Evolutionary conservation across 192 early-diverging fungal species (phyloP).

Genomic region (Coemansia umbellata): DNA sequence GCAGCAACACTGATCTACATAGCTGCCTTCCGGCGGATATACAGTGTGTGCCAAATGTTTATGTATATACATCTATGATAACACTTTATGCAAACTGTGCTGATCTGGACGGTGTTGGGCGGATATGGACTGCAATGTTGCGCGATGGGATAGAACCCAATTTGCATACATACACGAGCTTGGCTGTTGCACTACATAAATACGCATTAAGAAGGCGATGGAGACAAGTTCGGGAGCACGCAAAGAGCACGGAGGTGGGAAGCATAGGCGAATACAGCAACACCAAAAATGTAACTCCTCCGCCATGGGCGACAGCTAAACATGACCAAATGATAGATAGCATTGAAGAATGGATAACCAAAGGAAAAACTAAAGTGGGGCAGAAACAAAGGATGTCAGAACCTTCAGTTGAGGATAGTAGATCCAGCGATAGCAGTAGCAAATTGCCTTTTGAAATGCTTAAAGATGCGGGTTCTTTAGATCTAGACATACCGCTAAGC

Average conservation of each 20-base stretch:
- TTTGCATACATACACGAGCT: conserved; percentile 39
- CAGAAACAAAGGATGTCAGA: background rate
- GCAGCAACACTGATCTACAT: background rate
- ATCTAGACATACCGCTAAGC: conserved; percentile 33
- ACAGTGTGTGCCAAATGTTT: conserved; percentile 45
- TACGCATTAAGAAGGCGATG: conserved; percentile 36
- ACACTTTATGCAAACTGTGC: conserved; percentile 33
- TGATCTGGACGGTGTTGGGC: conserved; percentile 16
- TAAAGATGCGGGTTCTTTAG: background rate
- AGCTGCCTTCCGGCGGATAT: conserved; percentile 20
- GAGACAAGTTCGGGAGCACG: conserved; percentile 8
- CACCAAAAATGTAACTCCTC: background rate
- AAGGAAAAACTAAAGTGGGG: background rate
- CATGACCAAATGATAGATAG: conserved; percentile 28
- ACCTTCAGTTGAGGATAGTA: background rate
- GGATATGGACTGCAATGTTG: conserved; percentile 33
- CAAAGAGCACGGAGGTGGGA: background rate
- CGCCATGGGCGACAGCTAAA: conserved; percentile 14
- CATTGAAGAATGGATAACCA: conserved; percentile 27
- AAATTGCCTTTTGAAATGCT: background rate
- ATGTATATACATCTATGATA: conserved; percentile 42
- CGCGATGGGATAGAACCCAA: conserved; percentile 30
- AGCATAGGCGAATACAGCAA: background rate
- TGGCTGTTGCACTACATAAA: conserved; percentile 36
- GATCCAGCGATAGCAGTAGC: background rate